Conservation (phyloP, 306 rosid species). For the Amphicarpaea edgeworthii region DNA sequence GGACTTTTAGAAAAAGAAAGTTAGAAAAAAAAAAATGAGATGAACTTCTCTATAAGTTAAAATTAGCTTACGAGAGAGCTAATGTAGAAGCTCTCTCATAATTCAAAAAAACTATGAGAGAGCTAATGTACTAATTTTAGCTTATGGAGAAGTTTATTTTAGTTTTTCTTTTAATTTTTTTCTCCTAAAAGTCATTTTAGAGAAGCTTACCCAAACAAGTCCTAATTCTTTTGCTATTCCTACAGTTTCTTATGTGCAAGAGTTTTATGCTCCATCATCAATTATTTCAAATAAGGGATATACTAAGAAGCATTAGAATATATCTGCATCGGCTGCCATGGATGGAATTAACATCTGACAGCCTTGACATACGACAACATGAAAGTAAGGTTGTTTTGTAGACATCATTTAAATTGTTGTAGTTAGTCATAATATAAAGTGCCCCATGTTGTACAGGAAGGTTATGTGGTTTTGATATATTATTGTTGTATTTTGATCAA, state of each 20-base stretch:
- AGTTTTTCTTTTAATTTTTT: too few relatives aligned
- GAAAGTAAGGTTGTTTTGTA: slow-evolving; percentile 41
- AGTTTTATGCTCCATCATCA: slow-evolving; percentile 23
- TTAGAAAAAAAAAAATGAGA: too few relatives aligned
- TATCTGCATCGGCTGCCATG: slow-evolving; percentile 39
- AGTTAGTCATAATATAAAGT: slow-evolving; percentile 41
- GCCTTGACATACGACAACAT: slow-evolving; percentile 38
- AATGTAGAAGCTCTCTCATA: too few relatives aligned
- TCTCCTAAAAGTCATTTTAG: too few relatives aligned
- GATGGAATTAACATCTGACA: slow-evolving; percentile 32
- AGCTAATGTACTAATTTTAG: too few relatives aligned
- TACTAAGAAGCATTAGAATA: slow-evolving; percentile 34
- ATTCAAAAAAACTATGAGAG: too few relatives aligned
- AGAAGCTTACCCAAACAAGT: too few relatives aligned
- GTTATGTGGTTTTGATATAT: slow-evolving; percentile 9
- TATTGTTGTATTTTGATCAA: background rate
- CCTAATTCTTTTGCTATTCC: slow-evolving; percentile 46
- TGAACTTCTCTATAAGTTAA: too few relatives aligned
- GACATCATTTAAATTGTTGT: slow-evolving; percentile 29
- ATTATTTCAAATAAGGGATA: slow-evolving; percentile 47
- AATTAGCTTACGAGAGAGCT: too few relatives aligned
- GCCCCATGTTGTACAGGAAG: slow-evolving; percentile 17
- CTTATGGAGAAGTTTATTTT: too few relatives aligned
- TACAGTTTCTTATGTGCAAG: slow-evolving; percentile 38
- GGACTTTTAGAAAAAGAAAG: too few relatives aligned